Conservation (phyloP, 805 yeast species). For the Metschnikowia noctiluminum region DNA sequence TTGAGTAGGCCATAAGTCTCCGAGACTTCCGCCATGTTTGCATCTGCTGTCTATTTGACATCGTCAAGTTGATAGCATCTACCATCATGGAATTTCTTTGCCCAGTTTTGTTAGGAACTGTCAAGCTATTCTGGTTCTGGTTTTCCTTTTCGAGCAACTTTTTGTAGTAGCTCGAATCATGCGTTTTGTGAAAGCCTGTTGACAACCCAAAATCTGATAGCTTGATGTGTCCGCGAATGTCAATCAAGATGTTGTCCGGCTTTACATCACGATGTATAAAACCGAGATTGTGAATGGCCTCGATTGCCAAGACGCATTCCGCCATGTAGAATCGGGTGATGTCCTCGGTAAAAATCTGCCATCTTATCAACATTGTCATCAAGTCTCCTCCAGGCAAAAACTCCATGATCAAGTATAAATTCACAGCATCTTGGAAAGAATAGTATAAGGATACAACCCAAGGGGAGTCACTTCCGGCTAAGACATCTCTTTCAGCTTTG, state of each 20-base stretch:
- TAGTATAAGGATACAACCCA: constrained; percentile 85
- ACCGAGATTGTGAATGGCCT: constrained; percentile 88
- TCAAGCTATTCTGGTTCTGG: constrained; percentile 17
- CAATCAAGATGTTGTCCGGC: constrained; percentile 92
- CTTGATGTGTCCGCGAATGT: constrained; percentile 69
- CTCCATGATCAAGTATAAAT: constrained; percentile 77
- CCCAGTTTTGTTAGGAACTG: constrained; percentile 17
- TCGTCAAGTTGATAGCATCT: constrained; percentile 91
- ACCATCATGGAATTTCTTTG: constrained; percentile 77
- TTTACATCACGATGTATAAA: constrained; percentile 96
- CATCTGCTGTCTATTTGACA: constrained; percentile 92
- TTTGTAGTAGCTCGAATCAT: constrained; percentile 82
- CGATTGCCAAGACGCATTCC: constrained; percentile 92
- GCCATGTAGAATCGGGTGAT: constrained; percentile 93
- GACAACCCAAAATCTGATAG: constrained; percentile 75
- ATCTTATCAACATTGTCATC: constrained; percentile 93
- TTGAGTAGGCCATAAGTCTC: constrained; percentile 90
- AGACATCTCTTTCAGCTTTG: constrained; percentile 91
- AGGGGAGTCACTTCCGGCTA: constrained; percentile 85
- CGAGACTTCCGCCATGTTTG: constrained; percentile 95
- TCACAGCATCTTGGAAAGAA: constrained; percentile 76
- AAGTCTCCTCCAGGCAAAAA: constrained; percentile 75
- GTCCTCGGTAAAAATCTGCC: constrained; percentile 92
- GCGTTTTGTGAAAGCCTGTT: constrained; percentile 92
- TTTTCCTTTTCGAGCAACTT: constrained; percentile 71